Conservation (phyloP, 1,284 basidiomycete genomes). For the Hemileia vastatrix region DNA sequence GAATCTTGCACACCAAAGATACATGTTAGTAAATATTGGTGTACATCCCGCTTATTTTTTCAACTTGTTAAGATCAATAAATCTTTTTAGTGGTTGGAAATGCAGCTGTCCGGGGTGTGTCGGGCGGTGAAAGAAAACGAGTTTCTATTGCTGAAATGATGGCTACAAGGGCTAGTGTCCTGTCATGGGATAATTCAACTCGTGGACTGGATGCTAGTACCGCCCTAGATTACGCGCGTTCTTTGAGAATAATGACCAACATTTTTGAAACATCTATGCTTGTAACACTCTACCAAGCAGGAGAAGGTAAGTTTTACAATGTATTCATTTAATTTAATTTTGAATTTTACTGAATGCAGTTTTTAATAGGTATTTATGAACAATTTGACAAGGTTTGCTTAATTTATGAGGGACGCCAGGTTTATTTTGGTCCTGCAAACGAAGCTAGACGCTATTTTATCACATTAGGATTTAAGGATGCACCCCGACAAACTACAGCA, state of each 20-base stretch:
- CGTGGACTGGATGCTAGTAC: slow-evolving; percentile 63
- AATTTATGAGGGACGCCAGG: slow-evolving; percentile 63
- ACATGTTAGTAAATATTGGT: slow-evolving; percentile 26
- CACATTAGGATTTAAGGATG: slow-evolving; percentile 44
- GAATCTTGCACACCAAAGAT: slow-evolving; percentile 48
- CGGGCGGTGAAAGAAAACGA: slow-evolving; percentile 54
- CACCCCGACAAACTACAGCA: slow-evolving; percentile 62
- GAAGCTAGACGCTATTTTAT: slow-evolving; percentile 72
- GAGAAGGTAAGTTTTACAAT: too few species aligned
- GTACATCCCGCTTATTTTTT: slow-evolving; percentile 38
- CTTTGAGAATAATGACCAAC: slow-evolving; percentile 52
- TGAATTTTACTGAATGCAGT: too few species aligned
- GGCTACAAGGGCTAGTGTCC: slow-evolving; percentile 49
- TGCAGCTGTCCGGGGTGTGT: slow-evolving; percentile 54
- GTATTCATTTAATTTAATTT: too few species aligned
- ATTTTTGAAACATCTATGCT: slow-evolving; percentile 50
- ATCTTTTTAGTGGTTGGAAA: slow-evolving; percentile 47
- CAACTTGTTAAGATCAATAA: too few species aligned
- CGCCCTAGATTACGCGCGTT: slow-evolving; percentile 54
- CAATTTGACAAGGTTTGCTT: slow-evolving; percentile 68
- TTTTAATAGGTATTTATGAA: slow-evolving; percentile 5
- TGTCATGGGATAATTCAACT: slow-evolving; percentile 52
- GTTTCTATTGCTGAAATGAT: slow-evolving; percentile 56
- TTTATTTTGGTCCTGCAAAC: slow-evolving; percentile 65
- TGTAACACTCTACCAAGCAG: slow-evolving; percentile 50